Base-by-base conservation (phyloP, 768 basidiomycete species). In the Pleurotus platypus region DNA sequence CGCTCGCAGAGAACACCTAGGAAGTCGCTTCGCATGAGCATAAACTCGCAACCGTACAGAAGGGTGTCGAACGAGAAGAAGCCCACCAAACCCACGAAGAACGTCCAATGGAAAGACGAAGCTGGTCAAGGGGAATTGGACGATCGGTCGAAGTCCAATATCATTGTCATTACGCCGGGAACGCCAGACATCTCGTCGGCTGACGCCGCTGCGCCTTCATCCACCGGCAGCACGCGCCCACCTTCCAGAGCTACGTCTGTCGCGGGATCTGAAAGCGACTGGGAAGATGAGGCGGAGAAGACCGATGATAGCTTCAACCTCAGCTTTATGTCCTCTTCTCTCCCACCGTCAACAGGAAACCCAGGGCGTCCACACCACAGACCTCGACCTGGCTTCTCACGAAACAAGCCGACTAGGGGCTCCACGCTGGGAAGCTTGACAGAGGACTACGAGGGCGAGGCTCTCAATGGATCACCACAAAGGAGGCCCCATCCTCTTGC, bases 271-370 rank as follows among this genome's bases (percentile, higher is more conserved):
- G 90, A 92, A 63, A 91, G 87, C 67, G 91, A 94, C 57, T 93
- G 92, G 91, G 91, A 93, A 70, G 90, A 93, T 65, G 92, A 92
- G 64, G 83, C 85, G 62, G 90, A 92, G 66, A 89, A 82, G 72
- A 90, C 88, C 1, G 90, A 94, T 6, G 90, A 90, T 49, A 90
- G 87, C 66, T 65, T 89, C 63, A 82, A 76, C 61, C 57, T 85
- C 58, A 84, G 78, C 66, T 78, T 84, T 65, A 59, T 74, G 56
- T 72, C 80, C 13, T 67, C 72, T n/a, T 74, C 76, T 12, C 62
- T 75, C n/a, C 68, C 76, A 38, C 64, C 72, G 13, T 72, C 79
- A 27, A 68, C 67, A 13, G 67, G 72, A 12, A 57, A 65, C 48
- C 50, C 62, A 27, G 66, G 68, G 24, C 78, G 85, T 51, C 71